Evolutionary conservation across 1,139 yeast species (phyloP), one percentile per base, ranked within the genome.

Genomic region (Kluyveromyces marxianus): DNA sequence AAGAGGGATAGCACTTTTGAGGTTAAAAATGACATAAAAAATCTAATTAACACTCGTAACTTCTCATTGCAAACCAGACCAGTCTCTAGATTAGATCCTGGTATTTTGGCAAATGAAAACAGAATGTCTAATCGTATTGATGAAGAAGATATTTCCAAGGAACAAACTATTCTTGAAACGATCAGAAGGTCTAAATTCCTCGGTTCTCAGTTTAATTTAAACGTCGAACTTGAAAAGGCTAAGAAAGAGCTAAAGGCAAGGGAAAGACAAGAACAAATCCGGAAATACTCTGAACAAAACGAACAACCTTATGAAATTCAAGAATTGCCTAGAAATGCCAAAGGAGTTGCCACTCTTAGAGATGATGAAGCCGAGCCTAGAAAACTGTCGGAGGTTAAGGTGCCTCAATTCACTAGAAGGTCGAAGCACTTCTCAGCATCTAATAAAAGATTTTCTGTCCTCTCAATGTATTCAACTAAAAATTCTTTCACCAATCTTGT

Each of bases 341-440:
- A 54, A 1, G 61, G 55, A 14, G 46, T 52, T 8, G 59, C 54
- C 14, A 48, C 56, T 25, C 50, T 56, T 32, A 58, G 59, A 46
- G 63, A 61, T 34, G 54, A 54, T 7, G 47, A 48, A 2, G 56
- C 55, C 35, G 67, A 65, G n/a, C 72, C 72, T 38, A 68, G 65
- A 44, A 70, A 68, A 21, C 71, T 83, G 44, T 76, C 84, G 10
- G 82, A 78, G 51, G 81, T 83, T 37, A 73, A 72, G 48, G 78
- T 83, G 49, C 90, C 90, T 26, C 78, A 77, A 52, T 86, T 82
- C 32, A 78, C 88, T 0, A 75, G 88, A 62, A 78, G 79, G 56
- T 81, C 87, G 2, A 73, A 79, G 57, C 71, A 77, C 49, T 81
- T 77, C 61, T 74, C 81, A 37, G 74, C 74, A 46, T 77, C 81